phyloP scores from a whole-genome alignment of 768 basidiomycete genomes.

The Suillus subluteus region DNA sequence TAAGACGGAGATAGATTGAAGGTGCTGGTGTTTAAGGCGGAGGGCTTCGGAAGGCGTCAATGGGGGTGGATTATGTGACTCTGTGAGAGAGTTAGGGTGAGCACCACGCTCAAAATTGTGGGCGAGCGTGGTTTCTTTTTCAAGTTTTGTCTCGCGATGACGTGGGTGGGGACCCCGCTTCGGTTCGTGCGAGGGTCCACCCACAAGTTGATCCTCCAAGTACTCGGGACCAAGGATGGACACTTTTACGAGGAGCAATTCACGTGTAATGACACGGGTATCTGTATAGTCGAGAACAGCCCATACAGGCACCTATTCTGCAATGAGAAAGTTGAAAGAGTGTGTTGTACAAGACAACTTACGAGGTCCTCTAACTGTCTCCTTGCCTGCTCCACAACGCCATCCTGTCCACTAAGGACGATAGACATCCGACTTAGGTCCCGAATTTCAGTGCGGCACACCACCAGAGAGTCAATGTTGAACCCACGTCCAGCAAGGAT shows the following conservation, averaged over 20 bases:
- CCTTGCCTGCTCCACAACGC: constrained; percentile 95
- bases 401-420: constrained; percentile 94
- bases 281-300: constrained; percentile 98
- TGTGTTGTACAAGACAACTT: constrained; percentile 34
- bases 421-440: constrained; percentile 99
- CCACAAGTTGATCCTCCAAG: constrained; percentile 86
- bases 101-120: constrained; percentile 75
- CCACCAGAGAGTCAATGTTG: constrained; percentile 98
- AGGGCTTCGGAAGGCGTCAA: constrained; percentile 86
- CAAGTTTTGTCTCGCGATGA: constrained; percentile 53
- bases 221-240: constrained; percentile 98
- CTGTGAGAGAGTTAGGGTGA: constrained; percentile 38
- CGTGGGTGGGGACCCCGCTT: constrained; percentile 42
- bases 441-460: constrained; percentile 95
- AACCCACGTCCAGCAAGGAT: constrained; percentile 97
- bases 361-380: constrained; percentile 96
- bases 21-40: constrained; percentile 84
- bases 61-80: constrained; percentile 14
- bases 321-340: background rate
- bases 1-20: constrained; percentile 85
- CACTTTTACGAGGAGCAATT: constrained; percentile 93
- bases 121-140: constrained; percentile 73
- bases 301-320: constrained; percentile 94
- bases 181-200: constrained; percentile 83
- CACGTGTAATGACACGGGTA: constrained; percentile 88